Base-by-base conservation (phyloP, 202 grass and related monocot genomes). In the Eragrostis tef region DNA sequence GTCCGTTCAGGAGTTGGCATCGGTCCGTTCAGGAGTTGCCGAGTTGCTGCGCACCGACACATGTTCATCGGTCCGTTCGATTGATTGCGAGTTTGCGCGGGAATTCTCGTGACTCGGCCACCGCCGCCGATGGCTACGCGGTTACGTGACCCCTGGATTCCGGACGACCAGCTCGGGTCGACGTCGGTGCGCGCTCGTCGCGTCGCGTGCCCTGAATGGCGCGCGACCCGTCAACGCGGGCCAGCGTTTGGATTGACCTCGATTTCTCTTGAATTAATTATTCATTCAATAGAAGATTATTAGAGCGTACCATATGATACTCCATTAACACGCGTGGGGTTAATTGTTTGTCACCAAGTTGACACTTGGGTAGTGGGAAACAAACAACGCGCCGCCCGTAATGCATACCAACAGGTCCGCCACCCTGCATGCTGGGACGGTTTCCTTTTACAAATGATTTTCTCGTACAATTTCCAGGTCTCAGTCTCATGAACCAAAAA, bases 31-130 rank as follows among this genome's bases (percentile, higher is more conserved):
- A n/a, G n/a, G n/a, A n/a, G n/a, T n/a, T n/a, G n/a, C n/a, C n/a
- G n/a, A n/a, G n/a, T n/a, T n/a, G n/a, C n/a, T n/a, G 29, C 15
- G 74, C 74, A 27, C 45, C 19, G 75, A 65, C 75, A 66, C 11
- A 2, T 14, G n/a, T 9, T 0, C 7, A 19, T 34, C 60, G 56
- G 22, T 12, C 44, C n/a, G 43, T 0, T 47, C 43, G 59, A 60
- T 63, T 39, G 60, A 66, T 52, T 4, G 75, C 21, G 54, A 63
- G 44, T 21, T 24, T 13, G 31, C 13, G 42, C 44, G 45, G 10
- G 47, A 79, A 41, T 42, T 12, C 19, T 26, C 47, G 61, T 42
- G 76, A 58, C 54, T 58, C 22, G 22, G 29, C 49, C 31, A n/a
- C 49, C 14, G 12, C 26, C 8, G 63, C 8, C 34, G 31, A 56